Evolutionary conservation across 192 early-diverging fungal species (phyloP).

Genomic region (Geranomyces variabilis): DNA sequence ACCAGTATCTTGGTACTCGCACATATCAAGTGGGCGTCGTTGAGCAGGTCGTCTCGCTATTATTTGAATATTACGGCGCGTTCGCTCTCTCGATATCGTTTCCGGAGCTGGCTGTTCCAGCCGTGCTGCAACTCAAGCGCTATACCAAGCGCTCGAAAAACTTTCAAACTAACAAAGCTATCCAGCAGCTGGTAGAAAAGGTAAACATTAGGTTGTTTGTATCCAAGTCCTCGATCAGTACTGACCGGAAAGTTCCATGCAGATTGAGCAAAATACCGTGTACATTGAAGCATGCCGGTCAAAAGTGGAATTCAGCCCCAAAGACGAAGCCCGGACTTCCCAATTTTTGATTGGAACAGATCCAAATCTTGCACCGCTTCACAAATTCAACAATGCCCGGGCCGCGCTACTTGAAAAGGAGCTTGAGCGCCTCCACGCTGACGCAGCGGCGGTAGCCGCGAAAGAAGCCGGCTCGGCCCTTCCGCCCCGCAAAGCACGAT

Average conservation of each 20-base stretch:
- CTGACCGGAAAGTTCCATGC: background rate
- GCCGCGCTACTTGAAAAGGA: conserved; percentile 40
- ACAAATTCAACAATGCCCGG: conserved; percentile 45
- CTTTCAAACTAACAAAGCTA: conserved; percentile 76
- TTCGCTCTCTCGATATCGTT: conserved; percentile 84
- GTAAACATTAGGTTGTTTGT: conserved; percentile 36
- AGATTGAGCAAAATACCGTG: conserved; percentile 78
- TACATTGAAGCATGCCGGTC: conserved; percentile 77
- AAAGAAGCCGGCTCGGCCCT: background rate
- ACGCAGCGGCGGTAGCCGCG: conserved; percentile 26
- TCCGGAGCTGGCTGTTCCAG: conserved; percentile 91
- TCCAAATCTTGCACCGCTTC: conserved; percentile 39
- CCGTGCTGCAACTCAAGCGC: conserved; percentile 80
- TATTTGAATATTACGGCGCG: conserved; percentile 76
- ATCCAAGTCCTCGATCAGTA: background rate
- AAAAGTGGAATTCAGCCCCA: conserved; percentile 57
- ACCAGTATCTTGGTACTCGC: conserved; percentile 80
- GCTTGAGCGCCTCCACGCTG: conserved; percentile 36
- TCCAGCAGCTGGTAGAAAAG: conserved; percentile 84
- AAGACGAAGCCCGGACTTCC: conserved; percentile 41
- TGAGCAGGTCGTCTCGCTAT: conserved; percentile 73
- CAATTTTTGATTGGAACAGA: conserved; percentile 40
- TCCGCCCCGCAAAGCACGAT: background rate
- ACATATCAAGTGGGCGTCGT: conserved; percentile 81
- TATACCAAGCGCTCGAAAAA: conserved; percentile 82